Percentiles rank a stretch among this genome's conserved stretches.
phyloP scores from a whole-genome alignment of 306 rosid genomes.

The Vicia faba region DNA sequence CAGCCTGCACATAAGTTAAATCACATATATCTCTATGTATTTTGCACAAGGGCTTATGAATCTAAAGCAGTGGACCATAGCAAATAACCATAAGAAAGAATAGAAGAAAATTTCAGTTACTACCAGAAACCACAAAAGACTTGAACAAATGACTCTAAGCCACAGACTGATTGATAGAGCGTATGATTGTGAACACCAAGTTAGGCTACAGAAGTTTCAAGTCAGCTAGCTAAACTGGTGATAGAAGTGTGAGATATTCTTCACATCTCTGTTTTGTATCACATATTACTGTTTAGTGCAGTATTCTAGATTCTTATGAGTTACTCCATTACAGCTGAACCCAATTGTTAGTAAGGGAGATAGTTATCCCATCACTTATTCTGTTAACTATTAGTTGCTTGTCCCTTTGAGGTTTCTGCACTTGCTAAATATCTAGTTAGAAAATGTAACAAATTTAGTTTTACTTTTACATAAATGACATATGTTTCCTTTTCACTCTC shows the following conservation, averaged over 20 bases:
- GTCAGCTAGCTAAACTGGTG: background rate
- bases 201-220: constrained; percentile 1
- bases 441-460: background rate
- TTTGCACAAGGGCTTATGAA: constrained; percentile 8
- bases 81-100: constrained; percentile 7
- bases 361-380: background rate
- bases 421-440: background rate
- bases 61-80: constrained; percentile 18
- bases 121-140: constrained; percentile 27
- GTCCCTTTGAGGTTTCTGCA: background rate
- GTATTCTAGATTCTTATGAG: background rate
- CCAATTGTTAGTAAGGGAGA: background rate
- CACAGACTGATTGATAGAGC: constrained; percentile 7
- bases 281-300: background rate
- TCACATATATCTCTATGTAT: constrained; percentile 1
- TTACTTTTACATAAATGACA: background rate
- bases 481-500: background rate
- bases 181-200: background rate
- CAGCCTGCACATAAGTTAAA: constrained; percentile 53
- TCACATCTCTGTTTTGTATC: background rate
- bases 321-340: background rate
- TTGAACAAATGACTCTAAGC: background rate
- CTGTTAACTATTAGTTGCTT: background rate
- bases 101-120: background rate
- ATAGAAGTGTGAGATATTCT: background rate